These are phyloP conservation scores for Sugiyamaella grinbergsii DNA, from an alignment of 1,139 yeast species.

Conservation along the genomic window DNA sequence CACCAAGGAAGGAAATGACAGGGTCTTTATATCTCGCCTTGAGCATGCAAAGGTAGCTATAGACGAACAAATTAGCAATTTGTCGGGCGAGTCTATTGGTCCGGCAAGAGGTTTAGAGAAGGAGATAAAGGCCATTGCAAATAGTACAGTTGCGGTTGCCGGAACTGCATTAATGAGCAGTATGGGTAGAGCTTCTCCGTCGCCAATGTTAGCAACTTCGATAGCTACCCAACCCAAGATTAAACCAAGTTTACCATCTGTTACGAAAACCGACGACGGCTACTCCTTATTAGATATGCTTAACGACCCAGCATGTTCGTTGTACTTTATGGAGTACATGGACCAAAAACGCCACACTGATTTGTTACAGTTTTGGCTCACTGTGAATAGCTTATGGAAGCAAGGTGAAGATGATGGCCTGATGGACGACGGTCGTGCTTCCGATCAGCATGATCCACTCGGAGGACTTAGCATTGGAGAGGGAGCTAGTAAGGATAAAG, in stretches of 20 bases:
- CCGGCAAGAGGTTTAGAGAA: slow-evolving; percentile 3
- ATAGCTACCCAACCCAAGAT: not conserved
- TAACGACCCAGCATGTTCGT: slow-evolving; percentile 50
- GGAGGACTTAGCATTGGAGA: slow-evolving; percentile 33
- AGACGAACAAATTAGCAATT: slow-evolving; percentile 35
- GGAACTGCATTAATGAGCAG: slow-evolving; percentile 7
- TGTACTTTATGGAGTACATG: slow-evolving; percentile 61
- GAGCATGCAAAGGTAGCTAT: slow-evolving; percentile 35
- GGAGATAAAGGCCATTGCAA: not conserved
- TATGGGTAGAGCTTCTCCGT: slow-evolving; percentile 14
- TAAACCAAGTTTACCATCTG: not conserved
- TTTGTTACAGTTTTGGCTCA: slow-evolving; percentile 63
- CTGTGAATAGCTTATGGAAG: slow-evolving; percentile 67
- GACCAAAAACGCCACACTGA: slow-evolving; percentile 47
- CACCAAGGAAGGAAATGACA: slow-evolving; percentile 29
- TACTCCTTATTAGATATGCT: slow-evolving; percentile 48
- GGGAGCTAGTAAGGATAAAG: slow-evolving; percentile 4
- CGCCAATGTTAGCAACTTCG: slow-evolving; percentile 8
- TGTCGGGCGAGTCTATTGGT: slow-evolving; percentile 32
- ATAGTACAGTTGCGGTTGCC: slow-evolving; percentile 3
- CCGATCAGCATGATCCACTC: slow-evolving; percentile 36
- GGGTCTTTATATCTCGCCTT: slow-evolving; percentile 36
- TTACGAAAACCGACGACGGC: slow-evolving; percentile 24
- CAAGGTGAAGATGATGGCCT: slow-evolving; percentile 59
- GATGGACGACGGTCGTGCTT: slow-evolving; percentile 30